Evolutionary conservation across 1,139 yeast species (phyloP).

Genomic region (Magnusiomyces starmeri): DNA sequence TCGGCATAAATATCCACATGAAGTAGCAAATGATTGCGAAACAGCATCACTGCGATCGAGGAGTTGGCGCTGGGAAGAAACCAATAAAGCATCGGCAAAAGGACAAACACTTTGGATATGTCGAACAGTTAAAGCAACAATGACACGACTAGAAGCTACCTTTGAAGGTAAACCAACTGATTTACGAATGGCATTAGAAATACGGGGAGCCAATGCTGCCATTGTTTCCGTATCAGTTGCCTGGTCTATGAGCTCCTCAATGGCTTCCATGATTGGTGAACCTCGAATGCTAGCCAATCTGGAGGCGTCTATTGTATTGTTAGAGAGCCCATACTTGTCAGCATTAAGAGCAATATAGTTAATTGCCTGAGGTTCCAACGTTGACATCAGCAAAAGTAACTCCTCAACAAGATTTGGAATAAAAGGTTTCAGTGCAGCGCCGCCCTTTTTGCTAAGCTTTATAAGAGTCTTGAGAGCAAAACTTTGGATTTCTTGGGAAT

Average conservation of each 20-base stretch:
- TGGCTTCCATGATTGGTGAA: constrained; percentile 86
- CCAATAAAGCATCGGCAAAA: constrained; percentile 56
- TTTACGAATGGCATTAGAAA: constrained; percentile 47
- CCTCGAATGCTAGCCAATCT: constrained; percentile 65
- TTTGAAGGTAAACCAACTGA: constrained; percentile 90
- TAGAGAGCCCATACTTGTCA: constrained; percentile 69
- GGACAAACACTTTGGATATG: constrained; percentile 50
- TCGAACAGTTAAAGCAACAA: constrained; percentile 56
- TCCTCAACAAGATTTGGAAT: constrained; percentile 65
- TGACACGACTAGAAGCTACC: constrained; percentile 74
- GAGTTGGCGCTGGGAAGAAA: constrained; percentile 51
- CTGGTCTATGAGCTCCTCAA: constrained; percentile 58
- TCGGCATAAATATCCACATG: constrained; percentile 74
- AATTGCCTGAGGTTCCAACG: constrained; percentile 84
- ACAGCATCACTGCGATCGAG: constrained; percentile 68
- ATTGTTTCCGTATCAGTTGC: constrained; percentile 38
- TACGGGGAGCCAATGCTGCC: constrained; percentile 44
- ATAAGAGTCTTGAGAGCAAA: constrained; percentile 72
- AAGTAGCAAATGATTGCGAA: constrained; percentile 66
- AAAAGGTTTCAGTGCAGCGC: constrained; percentile 55
- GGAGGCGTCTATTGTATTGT: constrained; percentile 67
- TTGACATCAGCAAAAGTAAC: constrained; percentile 65
- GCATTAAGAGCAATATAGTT: constrained; percentile 86
- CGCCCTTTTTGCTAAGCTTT: constrained; percentile 58
- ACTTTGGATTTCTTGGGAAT: constrained; percentile 74